A percentile compares a stretch with the other conserved stretches of the same genome.
These are phyloP conservation scores for Botryobasidium botryosum DNA, from an alignment of 768 basidiomycete species.

Conservation along the genomic window DNA sequence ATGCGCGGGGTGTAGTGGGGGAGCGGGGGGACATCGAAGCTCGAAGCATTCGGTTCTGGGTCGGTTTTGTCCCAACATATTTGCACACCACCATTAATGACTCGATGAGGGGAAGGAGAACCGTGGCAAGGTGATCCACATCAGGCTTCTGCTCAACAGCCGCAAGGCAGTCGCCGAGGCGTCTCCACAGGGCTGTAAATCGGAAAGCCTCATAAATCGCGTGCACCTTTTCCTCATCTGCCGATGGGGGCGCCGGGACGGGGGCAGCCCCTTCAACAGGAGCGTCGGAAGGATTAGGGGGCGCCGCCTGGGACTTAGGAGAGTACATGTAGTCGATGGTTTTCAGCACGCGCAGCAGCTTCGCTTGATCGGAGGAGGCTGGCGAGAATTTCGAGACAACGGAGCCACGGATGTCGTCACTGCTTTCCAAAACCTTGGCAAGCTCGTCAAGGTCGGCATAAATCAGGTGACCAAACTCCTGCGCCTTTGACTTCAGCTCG, in stretches of 20 bases:
- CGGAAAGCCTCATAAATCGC: conserved; percentile 82
- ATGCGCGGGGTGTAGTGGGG: conserved; percentile 26
- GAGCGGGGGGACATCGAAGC: conserved; percentile 42
- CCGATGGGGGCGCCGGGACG: conserved; percentile 9
- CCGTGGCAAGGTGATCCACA: conserved; percentile 77
- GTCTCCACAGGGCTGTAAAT: conserved; percentile 76
- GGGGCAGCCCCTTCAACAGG: no score
- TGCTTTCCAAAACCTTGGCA: conserved; percentile 38
- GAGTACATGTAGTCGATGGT: conserved; percentile 96
- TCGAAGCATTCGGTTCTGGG: conserved; percentile 30
- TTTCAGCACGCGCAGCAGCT: conserved; percentile 85
- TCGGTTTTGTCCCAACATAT: conserved; percentile 59
- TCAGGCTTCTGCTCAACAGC: conserved; percentile 66
- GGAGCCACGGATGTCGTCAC: conserved; percentile 36
- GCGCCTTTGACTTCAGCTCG: conserved; percentile 72
- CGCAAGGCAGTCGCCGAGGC: conserved; percentile 76
- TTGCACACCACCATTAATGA: conserved; percentile 98
- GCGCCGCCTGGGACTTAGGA: conserved; percentile 34
- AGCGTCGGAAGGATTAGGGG: no score
- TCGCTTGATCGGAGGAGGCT: conserved; percentile 90
- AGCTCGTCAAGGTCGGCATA: conserved; percentile 66
- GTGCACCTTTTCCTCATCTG: conserved; percentile 58
- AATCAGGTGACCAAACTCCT: conserved; percentile 68
- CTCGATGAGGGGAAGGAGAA: conserved; percentile 87
- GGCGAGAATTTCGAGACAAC: conserved; percentile 84